Evolutionary conservation across 1,139 yeast genomes (phyloP).

Genomic region (Sugiyamaella pinicola): DNA sequence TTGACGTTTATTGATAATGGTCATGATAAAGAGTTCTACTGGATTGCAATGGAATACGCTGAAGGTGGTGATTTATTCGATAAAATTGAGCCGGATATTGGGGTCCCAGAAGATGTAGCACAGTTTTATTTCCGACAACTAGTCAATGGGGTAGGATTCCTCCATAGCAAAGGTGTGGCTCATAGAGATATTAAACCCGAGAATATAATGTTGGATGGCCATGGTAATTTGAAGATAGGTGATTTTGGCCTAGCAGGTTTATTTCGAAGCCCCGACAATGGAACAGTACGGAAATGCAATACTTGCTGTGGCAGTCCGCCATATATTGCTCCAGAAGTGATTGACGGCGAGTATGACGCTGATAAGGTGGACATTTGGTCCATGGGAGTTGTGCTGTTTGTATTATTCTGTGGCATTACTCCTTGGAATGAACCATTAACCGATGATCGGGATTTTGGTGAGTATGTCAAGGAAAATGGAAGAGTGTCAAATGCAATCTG

Average conservation of each 20-base stretch:
- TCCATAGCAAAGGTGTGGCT: constrained; percentile 63
- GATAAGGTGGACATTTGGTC: constrained; percentile 97
- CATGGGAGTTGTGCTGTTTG: constrained; percentile 86
- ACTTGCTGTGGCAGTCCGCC: constrained; percentile 93
- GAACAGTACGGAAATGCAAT: constrained; percentile 66
- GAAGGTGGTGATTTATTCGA: constrained; percentile 73
- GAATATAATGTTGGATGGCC: constrained; percentile 71
- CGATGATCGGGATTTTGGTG: constrained; percentile 52
- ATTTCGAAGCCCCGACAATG: constrained; percentile 90
- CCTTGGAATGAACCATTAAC: constrained; percentile 73
- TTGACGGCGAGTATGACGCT: constrained; percentile 79
- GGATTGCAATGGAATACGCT: constrained; percentile 68
- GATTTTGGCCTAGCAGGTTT: constrained; percentile 83
- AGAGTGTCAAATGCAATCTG: constrained; percentile 67
- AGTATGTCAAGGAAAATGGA: constrained; percentile 84
- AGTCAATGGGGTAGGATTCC: constrained; percentile 51
- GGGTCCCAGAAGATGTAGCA: constrained; percentile 65
- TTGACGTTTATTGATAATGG: constrained; percentile 56
- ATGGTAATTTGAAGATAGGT: constrained; percentile 69
- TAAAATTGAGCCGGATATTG: constrained; percentile 72
- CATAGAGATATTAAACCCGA: constrained; percentile 89
- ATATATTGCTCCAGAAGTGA: constrained; percentile 93
- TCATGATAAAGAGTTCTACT: constrained; percentile 54
- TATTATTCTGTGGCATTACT: constrained; percentile 91
- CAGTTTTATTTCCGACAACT: constrained; percentile 68